Conservation (phyloP, 169 alveolate genomes). For the Babesia divergens region DNA sequence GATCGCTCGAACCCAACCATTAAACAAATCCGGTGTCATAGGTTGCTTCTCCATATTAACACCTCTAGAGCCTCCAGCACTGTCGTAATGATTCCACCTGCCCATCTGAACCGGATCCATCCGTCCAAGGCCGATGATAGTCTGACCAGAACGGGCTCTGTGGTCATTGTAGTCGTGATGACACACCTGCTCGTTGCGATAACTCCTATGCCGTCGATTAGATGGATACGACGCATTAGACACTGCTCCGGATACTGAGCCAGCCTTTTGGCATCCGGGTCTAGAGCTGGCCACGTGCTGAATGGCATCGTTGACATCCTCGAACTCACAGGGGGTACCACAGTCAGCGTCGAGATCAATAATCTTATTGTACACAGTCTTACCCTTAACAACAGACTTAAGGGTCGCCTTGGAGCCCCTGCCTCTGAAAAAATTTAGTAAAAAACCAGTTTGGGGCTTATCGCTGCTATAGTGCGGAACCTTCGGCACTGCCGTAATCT, state of each 20-base stretch:
- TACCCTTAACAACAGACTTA: slow-evolving; percentile 27
- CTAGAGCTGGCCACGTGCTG: background rate
- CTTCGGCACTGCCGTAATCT: background rate
- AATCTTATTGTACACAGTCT: slow-evolving; percentile 22
- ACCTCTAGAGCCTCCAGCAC: background rate
- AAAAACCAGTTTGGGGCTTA: slow-evolving; percentile 23
- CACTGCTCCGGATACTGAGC: background rate
- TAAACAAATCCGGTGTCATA: slow-evolving; percentile 43
- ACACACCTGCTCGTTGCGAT: background rate
- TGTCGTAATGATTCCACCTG: background rate
- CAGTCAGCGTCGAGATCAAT: slow-evolving; percentile 27
- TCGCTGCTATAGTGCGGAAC: background rate
- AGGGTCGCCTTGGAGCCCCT: slow-evolving; percentile 25
- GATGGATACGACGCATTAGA: slow-evolving; percentile 6
- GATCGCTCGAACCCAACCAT: slow-evolving; percentile 55
- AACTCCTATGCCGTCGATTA: background rate
- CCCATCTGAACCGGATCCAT: slow-evolving; percentile 26
- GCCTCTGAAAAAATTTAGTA: slow-evolving; percentile 23
- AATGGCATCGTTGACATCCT: slow-evolving; percentile 22
- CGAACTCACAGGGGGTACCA: background rate
- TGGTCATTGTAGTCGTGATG: background rate
- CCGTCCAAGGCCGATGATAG: slow-evolving; percentile 2
- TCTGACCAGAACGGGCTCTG: background rate
- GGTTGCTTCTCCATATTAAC: background rate
- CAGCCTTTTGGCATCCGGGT: background rate